Evolutionary conservation across 2,329 filamentous ascomycete genomes (phyloP), one percentile per base, ranked within the genome.

Genomic region (Aspergillus brasiliensis): DNA sequence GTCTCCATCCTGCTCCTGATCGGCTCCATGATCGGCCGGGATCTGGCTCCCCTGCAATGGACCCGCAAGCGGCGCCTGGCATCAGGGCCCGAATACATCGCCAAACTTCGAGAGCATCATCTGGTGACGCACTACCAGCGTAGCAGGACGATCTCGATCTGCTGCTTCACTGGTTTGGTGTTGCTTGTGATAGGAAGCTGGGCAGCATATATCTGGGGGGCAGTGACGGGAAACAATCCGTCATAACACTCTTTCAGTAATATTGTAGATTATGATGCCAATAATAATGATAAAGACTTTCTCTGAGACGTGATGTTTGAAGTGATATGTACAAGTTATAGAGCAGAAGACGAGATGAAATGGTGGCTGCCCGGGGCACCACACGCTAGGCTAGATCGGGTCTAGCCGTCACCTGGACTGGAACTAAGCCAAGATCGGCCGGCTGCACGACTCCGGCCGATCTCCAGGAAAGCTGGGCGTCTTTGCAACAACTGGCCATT

Each of bases 191-290:
- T 84, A 8, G 85, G 85, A 0, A 76, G 66, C 27, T 74, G 73
- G 71, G 65, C 59, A 76, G 84, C 83, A 0, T 88, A 86, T 68
- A 85, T 88, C 61, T 88, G 84, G 84, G 85, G 85, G 7, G 79
- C 84, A 2, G 82, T 81, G 3, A 87, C 83, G 0, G 82, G 82
- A 0, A 79, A 84, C 57, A 81, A 83, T 60, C 65, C 60, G 11
- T 70, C 65, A 55, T 10, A n/a, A 15, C 3, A 5, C 21, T 10
- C 5, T 8, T 15, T 15, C 3, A 1, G 13, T 11, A 19, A 10
- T 19, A 3, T 5, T 3, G 13, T 49, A 6, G 3, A 31, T 31
- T 11, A 31, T 31, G 2, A 15, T 11, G 17, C 10, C 2, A 21
- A 17, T 28, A n/a, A n/a, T 11, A 27, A 19, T 8, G 7, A 27